Base-by-base conservation (phyloP, 2,329 filamentous ascomycete genomes). In the Xylaria sp. region DNA sequence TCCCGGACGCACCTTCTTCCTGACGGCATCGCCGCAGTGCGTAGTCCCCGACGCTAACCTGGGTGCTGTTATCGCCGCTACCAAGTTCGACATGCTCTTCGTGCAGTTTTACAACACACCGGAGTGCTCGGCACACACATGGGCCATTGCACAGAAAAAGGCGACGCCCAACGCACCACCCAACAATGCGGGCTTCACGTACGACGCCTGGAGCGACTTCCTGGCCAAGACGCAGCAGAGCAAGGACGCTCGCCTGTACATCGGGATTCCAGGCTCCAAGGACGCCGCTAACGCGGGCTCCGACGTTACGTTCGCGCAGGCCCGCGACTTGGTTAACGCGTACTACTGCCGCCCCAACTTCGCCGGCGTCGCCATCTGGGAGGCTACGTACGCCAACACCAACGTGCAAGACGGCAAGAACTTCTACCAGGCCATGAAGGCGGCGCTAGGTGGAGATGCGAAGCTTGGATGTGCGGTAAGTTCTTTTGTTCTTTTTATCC, bases 41-140 rank as follows among this genome's bases (percentile, higher is more conserved):
- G 64, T 77, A 57, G 73, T 79, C 38, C 66, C 72, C 9, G 63
- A 72, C 48, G 69, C 72, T 39, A 64, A 71, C 56, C 51, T 71
- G 22, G 47, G 49, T 24, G 62, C 51, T 45, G 56, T 63, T 11
- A 60, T 71, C 7, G 29, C 48, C 18, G 39, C 62, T 3, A 54
- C 55, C 39, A 37, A 52, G 41, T 75, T 80, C 56, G 74, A 77
- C 29, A 69, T 73, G 20, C 63, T 77, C 19, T 79, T 79, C 66
- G 64, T 80, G 50, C 78, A 80, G 67, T 81, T 78, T 66, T 80
- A 78, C 70, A 79, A 80, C 69, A 79, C 78, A 56, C 60, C 63
- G 4, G 60, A 53, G 16, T 79, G 76, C 64, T 62, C 62, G 13
- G 66, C 68, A 1, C 60, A 60, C 9, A 45, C 54, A 11, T 69